Evolutionary conservation across 495 filamentous ascomycete species (phyloP).

Genomic region (Letharia lupina): DNA sequence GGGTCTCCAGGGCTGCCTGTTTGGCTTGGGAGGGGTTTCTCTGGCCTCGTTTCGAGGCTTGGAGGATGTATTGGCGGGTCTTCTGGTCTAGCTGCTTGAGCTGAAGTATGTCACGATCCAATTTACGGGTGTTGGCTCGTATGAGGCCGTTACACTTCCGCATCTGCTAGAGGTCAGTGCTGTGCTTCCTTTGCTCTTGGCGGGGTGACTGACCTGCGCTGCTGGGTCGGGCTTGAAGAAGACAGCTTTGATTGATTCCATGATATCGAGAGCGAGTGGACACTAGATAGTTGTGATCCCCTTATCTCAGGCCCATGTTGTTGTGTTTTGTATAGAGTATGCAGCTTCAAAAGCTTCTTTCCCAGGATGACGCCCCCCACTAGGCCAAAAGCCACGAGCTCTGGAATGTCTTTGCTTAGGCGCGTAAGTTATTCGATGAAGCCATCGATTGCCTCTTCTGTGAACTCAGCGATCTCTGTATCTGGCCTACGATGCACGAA

Average conservation of each 20-base stretch:
- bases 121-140: constrained; percentile 82
- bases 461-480: not conserved
- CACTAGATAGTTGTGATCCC: not conserved
- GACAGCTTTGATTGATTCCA: constrained; percentile 80
- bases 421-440: too few species aligned
- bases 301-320: constrained; percentile 3
- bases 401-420: constrained; percentile 3
- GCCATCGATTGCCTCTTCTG: not conserved
- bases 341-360: constrained; percentile 1
- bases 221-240: constrained; percentile 91
- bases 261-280: constrained; percentile 32
- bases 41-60: constrained; percentile 68
- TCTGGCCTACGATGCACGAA: not conserved
- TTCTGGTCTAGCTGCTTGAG: constrained; percentile 71
- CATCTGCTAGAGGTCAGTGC: constrained; percentile 47
- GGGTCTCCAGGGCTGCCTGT: constrained; percentile 69
- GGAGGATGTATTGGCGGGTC: constrained; percentile 75
- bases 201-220: constrained; percentile 56
- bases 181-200: not conserved
- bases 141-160: constrained; percentile 93
- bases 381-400: not conserved
- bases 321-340: not conserved
- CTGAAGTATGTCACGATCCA: constrained; percentile 82
- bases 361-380: not conserved
- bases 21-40: constrained; percentile 64